Evolutionary conservation across 345 rosid genomes (phyloP).

Genomic region (Boechera stricta): DNA sequence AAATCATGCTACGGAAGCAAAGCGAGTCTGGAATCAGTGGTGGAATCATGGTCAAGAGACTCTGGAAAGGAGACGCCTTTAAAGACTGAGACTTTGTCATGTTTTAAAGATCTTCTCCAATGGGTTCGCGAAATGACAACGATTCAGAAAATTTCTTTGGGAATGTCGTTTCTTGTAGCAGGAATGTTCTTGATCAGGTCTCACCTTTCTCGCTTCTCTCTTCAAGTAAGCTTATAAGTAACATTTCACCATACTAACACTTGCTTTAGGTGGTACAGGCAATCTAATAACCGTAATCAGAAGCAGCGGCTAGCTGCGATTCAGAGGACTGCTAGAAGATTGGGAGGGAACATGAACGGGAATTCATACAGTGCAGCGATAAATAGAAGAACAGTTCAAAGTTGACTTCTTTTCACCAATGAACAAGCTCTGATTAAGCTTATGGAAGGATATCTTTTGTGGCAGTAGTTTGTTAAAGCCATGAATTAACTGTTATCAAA

Average conservation of each 20-base stretch:
- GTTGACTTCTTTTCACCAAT: constrained; percentile 27
- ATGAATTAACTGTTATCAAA: constrained; percentile 1
- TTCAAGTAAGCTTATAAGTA: not conserved
- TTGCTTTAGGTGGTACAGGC: constrained; percentile 22
- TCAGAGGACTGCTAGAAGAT: constrained; percentile 61
- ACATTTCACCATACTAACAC: not conserved
- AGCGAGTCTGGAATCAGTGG: constrained; percentile 80
- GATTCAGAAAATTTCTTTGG: constrained; percentile 66
- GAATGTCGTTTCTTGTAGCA: constrained; percentile 82
- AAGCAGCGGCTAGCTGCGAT: constrained; percentile 48
- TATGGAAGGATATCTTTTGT: constrained; percentile 11
- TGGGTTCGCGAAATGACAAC: constrained; percentile 50
- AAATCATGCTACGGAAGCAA: constrained; percentile 82
- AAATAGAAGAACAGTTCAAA: constrained; percentile 38
- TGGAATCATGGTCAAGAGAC: constrained; percentile 67
- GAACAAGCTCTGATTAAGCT: constrained; percentile 33
- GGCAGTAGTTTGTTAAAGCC: constrained; percentile 28
- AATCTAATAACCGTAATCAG: constrained; percentile 34
- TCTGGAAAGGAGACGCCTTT: constrained; percentile 19
- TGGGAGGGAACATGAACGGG: constrained; percentile 58
- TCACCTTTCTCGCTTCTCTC: constrained; percentile 13
- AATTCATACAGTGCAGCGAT: constrained; percentile 45
- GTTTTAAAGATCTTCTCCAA: constrained; percentile 45
- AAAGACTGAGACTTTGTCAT: constrained; percentile 46
- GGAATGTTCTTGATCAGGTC: constrained; percentile 67